Percentiles rank a stretch among this genome's conserved stretches.
Conservation (phyloP, 2,329 filamentous ascomycete species). For the Penicillium sp. region DNA sequence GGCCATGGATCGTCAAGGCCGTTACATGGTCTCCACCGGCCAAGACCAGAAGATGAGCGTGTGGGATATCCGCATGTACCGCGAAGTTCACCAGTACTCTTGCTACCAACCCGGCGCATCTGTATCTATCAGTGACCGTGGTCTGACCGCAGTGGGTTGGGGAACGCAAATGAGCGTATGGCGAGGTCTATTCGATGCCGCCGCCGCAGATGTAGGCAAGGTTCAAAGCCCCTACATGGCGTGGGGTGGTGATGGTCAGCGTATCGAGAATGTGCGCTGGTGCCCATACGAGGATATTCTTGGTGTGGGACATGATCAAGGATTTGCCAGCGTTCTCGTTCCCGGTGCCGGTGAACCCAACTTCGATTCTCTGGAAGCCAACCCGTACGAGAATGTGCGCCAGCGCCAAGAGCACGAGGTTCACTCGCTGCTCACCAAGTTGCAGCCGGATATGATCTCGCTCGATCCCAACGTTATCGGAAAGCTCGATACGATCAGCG, state of each 20-base stretch:
- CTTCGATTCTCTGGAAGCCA: constrained; percentile 89
- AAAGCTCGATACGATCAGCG: constrained; percentile 77
- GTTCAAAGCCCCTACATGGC: constrained; percentile 87
- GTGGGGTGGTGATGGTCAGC: constrained; percentile 84
- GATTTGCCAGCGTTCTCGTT: constrained; percentile 86
- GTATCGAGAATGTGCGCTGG: constrained; percentile 80
- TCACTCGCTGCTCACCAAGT: constrained; percentile 85
- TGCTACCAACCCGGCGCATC: constrained; percentile 80
- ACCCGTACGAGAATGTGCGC: constrained; percentile 91
- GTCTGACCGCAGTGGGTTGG: constrained; percentile 86
- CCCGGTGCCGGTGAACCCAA: constrained; percentile 97
- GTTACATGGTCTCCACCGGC: constrained; percentile 93
- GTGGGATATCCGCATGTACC: constrained; percentile 94
- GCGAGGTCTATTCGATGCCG: constrained; percentile 83
- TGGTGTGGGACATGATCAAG: constrained; percentile 78
- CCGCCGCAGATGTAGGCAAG: constrained; percentile 70
- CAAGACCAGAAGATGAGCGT: constrained; percentile 91
- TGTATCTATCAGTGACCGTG: constrained; percentile 84
- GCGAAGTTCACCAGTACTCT: constrained; percentile 86
- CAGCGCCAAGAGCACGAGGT: constrained; percentile 93
- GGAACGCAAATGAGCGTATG: constrained; percentile 87
- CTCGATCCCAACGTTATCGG: constrained; percentile 91
- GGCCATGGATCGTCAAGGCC: constrained; percentile 83
- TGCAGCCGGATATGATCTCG: constrained; percentile 95
- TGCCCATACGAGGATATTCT: constrained; percentile 95